Percentiles rank a stretch among this genome's conserved stretches.
These are phyloP conservation scores for Posidonia oceanica DNA, from an alignment of 116 monocot species.

Conservation along the genomic window DNA sequence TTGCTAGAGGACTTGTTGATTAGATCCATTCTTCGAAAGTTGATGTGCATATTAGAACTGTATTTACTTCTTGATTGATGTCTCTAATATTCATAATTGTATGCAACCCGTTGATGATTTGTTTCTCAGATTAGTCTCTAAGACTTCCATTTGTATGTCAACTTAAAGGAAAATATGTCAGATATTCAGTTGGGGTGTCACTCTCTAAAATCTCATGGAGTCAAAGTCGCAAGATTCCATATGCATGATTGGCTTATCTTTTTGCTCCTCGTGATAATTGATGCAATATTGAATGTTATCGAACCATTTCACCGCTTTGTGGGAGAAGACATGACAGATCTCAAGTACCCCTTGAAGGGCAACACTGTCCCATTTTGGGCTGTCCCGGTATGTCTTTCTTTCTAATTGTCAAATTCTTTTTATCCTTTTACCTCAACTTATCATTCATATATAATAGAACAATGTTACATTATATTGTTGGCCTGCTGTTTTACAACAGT, in stretches of 20 bases:
- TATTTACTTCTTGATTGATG: too few species aligned
- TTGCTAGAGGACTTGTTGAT: too few species aligned
- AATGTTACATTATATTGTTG: background rate
- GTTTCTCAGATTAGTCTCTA: background rate
- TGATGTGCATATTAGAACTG: too few species aligned
- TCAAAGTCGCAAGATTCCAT: conserved; percentile 43
- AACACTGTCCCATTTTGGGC: conserved; percentile 70
- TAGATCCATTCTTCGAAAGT: too few species aligned
- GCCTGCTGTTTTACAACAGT: conserved; percentile 35
- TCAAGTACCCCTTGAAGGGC: conserved; percentile 57
- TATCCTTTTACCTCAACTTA: too few species aligned
- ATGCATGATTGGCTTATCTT: conserved; percentile 78
- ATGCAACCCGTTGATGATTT: too few species aligned
- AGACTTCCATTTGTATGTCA: too few species aligned
- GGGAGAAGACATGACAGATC: conserved; percentile 49
- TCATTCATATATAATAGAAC: too few species aligned
- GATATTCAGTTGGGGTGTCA: conserved; percentile 44
- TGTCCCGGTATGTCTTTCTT: conserved; percentile 39
- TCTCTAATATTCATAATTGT: too few species aligned
- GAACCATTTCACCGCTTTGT: conserved; percentile 79
- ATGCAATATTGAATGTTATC: conserved; percentile 36
- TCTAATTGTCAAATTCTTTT: background rate
- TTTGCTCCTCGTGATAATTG: conserved; percentile 31
- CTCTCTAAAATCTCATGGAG: conserved; percentile 57
- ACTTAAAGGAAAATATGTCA: conserved; percentile 24